Evolutionary conservation across 148 eudicot genomes (phyloP), one percentile per base, ranked within the genome.

Genomic region (Tetragonia tetragonoides): DNA sequence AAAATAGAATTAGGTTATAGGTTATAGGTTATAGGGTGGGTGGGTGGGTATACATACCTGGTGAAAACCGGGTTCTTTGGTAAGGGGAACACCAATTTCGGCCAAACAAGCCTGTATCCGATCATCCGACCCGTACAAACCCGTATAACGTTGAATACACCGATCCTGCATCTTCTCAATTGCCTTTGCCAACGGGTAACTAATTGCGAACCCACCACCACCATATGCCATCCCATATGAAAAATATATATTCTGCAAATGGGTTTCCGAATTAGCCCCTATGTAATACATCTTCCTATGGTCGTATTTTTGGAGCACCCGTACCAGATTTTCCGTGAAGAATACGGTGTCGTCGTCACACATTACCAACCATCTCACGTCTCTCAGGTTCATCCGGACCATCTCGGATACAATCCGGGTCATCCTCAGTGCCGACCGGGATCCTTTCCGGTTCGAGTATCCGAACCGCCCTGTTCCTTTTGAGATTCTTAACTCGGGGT

Each of bases 301-400:
- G 51, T 91, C 90, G 56, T 91, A 91, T 53, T 91, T 89, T 15
- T 41, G 66, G 42, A 91, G 49, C 38, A 91, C 90, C 78, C 89
- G 71, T 10, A 91, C 82, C 72, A 91, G 57, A 68, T 91, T 91
- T 15, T 89, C 88, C 1, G 84, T 74, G 5, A 86, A 80, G 64
- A 91, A 87, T 0, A 91, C 76, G 6, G 91, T 91, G 44, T 91
- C 96, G 10, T 91, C 96, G 49, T 91, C 96, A 1, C 89, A 93
- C 89, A 89, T 81, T 9, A 89, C 90, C 10, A 86, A 53, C 93
- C 93, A 90, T 75, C 90, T 70, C 34, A 85, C 87, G 10, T 80
- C 79, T 3, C 80, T 70, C 49, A 83, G 14, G 2, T 82, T 82
- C 68, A 88, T 16, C 76, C 90, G 85, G 21, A 83, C 66, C 66